Conservation (phyloP, 2,329 filamentous ascomycete species). For the Penicillium brevicompactum region DNA sequence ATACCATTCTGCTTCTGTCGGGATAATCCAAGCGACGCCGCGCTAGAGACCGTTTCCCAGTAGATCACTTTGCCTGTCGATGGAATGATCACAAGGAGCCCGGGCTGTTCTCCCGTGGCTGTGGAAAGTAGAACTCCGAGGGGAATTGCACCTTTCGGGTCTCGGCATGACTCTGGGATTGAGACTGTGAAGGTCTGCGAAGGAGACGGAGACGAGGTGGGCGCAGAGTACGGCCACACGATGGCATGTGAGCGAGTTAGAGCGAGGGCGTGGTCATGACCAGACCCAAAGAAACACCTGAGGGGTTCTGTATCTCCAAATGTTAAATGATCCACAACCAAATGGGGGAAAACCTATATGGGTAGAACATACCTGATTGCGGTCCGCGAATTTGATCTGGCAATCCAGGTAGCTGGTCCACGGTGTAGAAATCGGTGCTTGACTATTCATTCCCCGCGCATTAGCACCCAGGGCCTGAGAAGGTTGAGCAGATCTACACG, state of each 20-base stretch:
- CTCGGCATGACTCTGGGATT: constrained; percentile 71
- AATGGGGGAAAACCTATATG: constrained; percentile 11
- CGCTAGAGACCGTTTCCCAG: constrained; percentile 93
- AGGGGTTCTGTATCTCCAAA: constrained; percentile 55
- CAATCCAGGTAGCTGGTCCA: constrained; percentile 80
- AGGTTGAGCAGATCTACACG: constrained; percentile 7
- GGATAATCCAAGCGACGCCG: constrained; percentile 79
- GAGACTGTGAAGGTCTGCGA: constrained; percentile 75
- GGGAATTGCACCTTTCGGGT: constrained; percentile 70
- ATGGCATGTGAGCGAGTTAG: constrained; percentile 81
- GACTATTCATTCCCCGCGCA: constrained; percentile 55
- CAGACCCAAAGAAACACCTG: constrained; percentile 66
- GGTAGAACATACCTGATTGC: constrained; percentile 60
- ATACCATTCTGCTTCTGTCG: constrained; percentile 79
- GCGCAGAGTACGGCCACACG: constrained; percentile 80
- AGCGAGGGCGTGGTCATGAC: constrained; percentile 73
- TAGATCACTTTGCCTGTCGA: constrained; percentile 83
- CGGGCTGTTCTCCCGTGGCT: constrained; percentile 77
- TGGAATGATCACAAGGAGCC: constrained; percentile 83
- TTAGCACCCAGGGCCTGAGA: constrained; percentile 12
- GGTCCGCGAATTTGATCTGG: constrained; percentile 74
- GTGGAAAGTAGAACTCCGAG: constrained; percentile 81
- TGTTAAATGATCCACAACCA: constrained; percentile 15
- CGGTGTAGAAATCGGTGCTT: constrained; percentile 79
- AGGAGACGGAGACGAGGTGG: constrained; percentile 31